phyloP scores from a whole-genome alignment of 2,329 filamentous ascomycete genomes.

The Aspergillus piperis region DNA sequence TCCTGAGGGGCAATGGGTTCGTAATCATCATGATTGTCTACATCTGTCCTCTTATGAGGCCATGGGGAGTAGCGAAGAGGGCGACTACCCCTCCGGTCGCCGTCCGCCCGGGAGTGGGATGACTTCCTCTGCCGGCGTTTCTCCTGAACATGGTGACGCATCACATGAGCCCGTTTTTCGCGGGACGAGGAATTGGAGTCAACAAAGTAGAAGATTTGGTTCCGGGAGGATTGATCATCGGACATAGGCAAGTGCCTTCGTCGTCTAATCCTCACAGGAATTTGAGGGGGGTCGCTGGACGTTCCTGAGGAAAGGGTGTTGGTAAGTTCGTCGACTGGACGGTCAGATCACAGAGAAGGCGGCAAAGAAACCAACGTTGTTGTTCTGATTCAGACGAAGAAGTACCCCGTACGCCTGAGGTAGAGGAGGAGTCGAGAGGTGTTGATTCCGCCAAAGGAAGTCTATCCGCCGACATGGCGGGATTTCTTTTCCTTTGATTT shows the following conservation, averaged over 20 bases:
- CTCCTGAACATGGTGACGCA: constrained; percentile 48
- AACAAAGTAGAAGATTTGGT: constrained; percentile 44
- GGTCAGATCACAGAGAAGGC: neutral
- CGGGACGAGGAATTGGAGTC: constrained; percentile 43
- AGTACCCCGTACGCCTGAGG: constrained; percentile 9
- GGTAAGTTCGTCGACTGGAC: constrained; percentile 11
- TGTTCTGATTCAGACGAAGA: constrained; percentile 15
- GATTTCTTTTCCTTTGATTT: neutral
- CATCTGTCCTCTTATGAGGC: constrained; percentile 22
- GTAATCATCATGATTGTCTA: constrained; percentile 3
- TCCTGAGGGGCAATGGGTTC: constrained; percentile 2
- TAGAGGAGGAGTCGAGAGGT: constrained; percentile 12
- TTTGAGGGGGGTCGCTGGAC: constrained; percentile 20
- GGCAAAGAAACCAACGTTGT: constrained; percentile 20
- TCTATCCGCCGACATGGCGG: constrained; percentile 23
- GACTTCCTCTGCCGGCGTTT: constrained; percentile 39
- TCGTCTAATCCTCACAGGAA: constrained; percentile 23
- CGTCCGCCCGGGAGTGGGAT: constrained; percentile 22
- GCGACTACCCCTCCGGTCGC: constrained; percentile 18
- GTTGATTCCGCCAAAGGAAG: constrained; percentile 19
- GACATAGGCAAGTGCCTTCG: constrained; percentile 30
- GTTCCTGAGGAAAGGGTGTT: constrained; percentile 18
- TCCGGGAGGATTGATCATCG: constrained; percentile 26
- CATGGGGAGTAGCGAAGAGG: constrained; percentile 26
- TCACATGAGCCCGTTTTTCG: constrained; percentile 47